Percentiles rank a stretch among this genome's conserved stretches.
Evolutionary conservation across 306 rosid species (phyloP).

Genomic region (Crotalaria pallida): DNA sequence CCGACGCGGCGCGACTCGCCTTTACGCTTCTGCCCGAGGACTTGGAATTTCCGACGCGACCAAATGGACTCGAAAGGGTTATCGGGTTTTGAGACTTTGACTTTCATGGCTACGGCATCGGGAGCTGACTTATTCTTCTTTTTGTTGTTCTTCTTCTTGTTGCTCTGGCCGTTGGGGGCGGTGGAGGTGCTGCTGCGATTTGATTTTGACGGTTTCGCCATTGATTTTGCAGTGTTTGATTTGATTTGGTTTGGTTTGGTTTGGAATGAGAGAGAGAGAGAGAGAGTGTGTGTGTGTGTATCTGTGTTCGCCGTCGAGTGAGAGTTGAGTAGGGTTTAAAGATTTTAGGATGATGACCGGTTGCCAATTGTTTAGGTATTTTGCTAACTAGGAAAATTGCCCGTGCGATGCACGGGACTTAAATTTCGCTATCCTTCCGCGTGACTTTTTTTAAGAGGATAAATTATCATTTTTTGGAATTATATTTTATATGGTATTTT

Average conservation of each 20-base stretch:
- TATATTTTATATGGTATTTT: too few relatives aligned
- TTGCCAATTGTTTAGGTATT: too few relatives aligned
- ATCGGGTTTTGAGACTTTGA: conserved; percentile 34
- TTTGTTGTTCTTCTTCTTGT: conserved; percentile 25
- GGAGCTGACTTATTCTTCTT: conserved; percentile 54
- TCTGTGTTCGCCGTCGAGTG: too few relatives aligned
- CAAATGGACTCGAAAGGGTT: conserved; percentile 81
- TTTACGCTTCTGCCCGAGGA: conserved; percentile 77
- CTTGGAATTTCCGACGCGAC: conserved; percentile 71
- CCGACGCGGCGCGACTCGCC: conserved; percentile 81
- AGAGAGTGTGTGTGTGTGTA: too few relatives aligned
- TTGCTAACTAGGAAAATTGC: too few relatives aligned
- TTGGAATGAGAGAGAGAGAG: too few relatives aligned
- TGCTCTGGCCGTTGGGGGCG: not conserved
- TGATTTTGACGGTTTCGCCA: conserved; percentile 36
- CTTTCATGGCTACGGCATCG: conserved; percentile 59
- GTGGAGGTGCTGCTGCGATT: not conserved
- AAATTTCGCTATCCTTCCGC: too few relatives aligned
- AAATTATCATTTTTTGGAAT: too few relatives aligned
- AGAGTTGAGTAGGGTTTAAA: too few relatives aligned
- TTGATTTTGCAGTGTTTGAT: not conserved
- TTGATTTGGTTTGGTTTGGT: not conserved
- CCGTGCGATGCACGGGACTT: too few relatives aligned
- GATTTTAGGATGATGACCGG: too few relatives aligned
- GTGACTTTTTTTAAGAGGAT: too few relatives aligned